Percentiles rank a stretch among this genome's conserved stretches.
Conservation (phyloP, 2,329 filamentous ascomycete species). For the Phoma sp. region DNA sequence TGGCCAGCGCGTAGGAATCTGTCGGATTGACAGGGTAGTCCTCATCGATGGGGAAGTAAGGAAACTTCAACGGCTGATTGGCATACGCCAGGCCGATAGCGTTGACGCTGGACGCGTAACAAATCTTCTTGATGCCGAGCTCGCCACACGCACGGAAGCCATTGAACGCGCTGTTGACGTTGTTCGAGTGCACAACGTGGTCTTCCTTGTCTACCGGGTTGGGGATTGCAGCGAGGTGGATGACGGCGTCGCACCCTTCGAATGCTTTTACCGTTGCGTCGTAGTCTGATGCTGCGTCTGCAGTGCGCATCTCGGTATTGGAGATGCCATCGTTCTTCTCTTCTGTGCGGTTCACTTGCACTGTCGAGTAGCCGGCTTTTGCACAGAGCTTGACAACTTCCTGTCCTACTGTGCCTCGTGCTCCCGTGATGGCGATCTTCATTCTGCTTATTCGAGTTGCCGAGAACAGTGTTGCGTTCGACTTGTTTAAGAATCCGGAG, state of each 20-base stretch:
- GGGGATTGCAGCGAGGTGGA: slow-evolving; percentile 49
- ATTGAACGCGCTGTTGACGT: slow-evolving; percentile 49
- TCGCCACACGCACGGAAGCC: slow-evolving; percentile 48
- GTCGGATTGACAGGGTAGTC: slow-evolving; percentile 41
- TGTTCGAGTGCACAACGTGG: slow-evolving; percentile 45
- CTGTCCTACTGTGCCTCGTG: slow-evolving; percentile 17
- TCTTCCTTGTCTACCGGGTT: slow-evolving; percentile 44
- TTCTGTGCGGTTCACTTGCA: slow-evolving; percentile 45
- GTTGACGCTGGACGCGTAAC: slow-evolving; percentile 49
- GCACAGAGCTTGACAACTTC: slow-evolving; percentile 36
- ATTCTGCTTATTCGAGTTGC: neutral
- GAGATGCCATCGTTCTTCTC: slow-evolving; percentile 37
- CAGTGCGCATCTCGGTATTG: slow-evolving; percentile 44
- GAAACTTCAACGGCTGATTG: slow-evolving; percentile 43
- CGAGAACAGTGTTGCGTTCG: neutral
- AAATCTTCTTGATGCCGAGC: slow-evolving; percentile 44
- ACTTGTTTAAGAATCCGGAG: neutral
- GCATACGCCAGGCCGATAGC: slow-evolving; percentile 49
- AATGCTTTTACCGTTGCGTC: slow-evolving; percentile 40
- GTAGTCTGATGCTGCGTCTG: slow-evolving; percentile 44
- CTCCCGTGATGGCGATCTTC: slow-evolving; percentile 26
- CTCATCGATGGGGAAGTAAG: slow-evolving; percentile 50
- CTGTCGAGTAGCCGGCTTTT: slow-evolving; percentile 40
- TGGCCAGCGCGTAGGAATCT: slow-evolving; percentile 48
- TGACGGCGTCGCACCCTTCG: slow-evolving; percentile 46